Conservation (phyloP, 306 rosid genomes). For the Lupinus albus region DNA sequence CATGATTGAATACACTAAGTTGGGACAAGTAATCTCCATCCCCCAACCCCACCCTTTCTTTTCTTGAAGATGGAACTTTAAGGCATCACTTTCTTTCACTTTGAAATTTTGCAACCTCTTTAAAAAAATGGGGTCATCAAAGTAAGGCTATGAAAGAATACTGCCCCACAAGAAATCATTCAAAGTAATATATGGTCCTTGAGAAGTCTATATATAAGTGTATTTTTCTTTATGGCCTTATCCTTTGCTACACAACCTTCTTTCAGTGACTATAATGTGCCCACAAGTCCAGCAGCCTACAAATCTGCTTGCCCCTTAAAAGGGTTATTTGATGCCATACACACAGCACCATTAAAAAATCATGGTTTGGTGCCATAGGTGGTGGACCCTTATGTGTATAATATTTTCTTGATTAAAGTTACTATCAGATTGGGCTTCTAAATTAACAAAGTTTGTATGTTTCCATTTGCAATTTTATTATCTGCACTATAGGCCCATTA, state of each 20-base stretch:
- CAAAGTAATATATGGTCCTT: conserved; percentile 29
- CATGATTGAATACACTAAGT: too few species aligned
- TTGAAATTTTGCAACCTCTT: conserved; percentile 28
- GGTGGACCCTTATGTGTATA: conserved; percentile 28
- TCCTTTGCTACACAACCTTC: conserved; percentile 13
- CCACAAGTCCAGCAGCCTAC: conserved; percentile 55
- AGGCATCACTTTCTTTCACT: conserved; percentile 44
- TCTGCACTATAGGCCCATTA: conserved; percentile 31
- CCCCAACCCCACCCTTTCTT: conserved; percentile 31
- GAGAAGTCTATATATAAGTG: conserved; percentile 4
- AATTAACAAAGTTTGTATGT: background rate
- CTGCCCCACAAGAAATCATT: conserved; percentile 40
- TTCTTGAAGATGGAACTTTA: conserved; percentile 28
- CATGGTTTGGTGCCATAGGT: background rate
- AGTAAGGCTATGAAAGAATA: conserved; percentile 38
- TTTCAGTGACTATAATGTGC: conserved; percentile 33
- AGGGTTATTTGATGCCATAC: conserved; percentile 44
- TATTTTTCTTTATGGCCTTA: conserved; percentile 32
- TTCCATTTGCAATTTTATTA: conserved; percentile 32
- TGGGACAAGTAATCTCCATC: too few species aligned
- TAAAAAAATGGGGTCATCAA: conserved; percentile 37
- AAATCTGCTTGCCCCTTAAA: conserved; percentile 39
- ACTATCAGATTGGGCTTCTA: conserved; percentile 15
- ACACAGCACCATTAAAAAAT: conserved; percentile 33
- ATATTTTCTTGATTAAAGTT: background rate